These are phyloP conservation scores for Plasmodium sp. DNA, from an alignment of 169 alveolate genomes.

Conservation along the genomic window DNA sequence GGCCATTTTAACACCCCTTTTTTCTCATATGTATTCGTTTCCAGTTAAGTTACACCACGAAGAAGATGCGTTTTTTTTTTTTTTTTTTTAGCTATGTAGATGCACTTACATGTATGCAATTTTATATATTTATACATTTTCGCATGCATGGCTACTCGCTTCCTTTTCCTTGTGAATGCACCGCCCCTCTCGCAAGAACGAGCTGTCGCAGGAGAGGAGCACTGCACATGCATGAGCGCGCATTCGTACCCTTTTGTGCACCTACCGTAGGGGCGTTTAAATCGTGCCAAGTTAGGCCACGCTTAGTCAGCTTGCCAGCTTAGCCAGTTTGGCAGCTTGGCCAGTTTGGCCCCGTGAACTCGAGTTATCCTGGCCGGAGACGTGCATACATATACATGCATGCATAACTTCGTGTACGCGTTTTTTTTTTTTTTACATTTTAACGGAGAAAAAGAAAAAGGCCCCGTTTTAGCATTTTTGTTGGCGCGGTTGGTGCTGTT, in stretches of 20 bases:
- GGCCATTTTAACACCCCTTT: neutral
- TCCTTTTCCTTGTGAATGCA: neutral
- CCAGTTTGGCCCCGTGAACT: neutral
- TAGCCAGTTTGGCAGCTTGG: neutral
- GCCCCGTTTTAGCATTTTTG: neutral
- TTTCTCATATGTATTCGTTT: neutral
- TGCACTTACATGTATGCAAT: neutral
- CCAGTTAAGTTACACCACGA: neutral
- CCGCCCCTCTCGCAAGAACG: neutral
- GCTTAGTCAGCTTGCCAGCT: too few species aligned
- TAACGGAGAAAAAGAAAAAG: neutral
- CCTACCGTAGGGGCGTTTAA: neutral
- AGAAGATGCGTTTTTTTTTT: neutral
- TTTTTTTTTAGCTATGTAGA: neutral
- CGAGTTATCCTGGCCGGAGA: constrained; percentile 5
- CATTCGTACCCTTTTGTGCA: neutral
- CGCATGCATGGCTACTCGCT: neutral
- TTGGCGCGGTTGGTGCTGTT: neutral
- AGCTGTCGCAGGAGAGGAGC: neutral
- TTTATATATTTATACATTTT: neutral
- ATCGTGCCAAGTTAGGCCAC: neutral
- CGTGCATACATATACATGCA: neutral
- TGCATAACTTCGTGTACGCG: neutral
- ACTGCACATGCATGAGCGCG: neutral
- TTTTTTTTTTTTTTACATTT: neutral